Percentiles rank a stretch among this genome's conserved stretches.
These are phyloP conservation scores for Henckelia pumila DNA, from an alignment of 257 asterid genomes.

Conservation along the genomic window DNA sequence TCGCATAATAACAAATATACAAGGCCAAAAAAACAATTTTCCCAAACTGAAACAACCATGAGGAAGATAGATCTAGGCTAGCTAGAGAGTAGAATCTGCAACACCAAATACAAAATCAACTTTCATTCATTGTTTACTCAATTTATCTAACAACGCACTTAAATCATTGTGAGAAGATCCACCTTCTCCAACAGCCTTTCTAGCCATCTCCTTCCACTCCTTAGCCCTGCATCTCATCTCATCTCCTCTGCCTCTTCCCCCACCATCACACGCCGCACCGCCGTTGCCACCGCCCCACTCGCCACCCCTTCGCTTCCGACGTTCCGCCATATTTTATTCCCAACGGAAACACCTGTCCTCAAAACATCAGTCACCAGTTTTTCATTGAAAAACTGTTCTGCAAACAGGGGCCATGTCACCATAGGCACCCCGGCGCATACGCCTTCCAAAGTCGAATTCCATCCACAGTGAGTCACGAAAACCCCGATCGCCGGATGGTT, in stretches of 20 bases:
- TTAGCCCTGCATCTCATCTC: conserved; percentile 20
- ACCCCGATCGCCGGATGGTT: conserved; percentile 28
- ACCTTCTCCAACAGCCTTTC: conserved; percentile 8
- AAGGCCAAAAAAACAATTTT: too few species aligned
- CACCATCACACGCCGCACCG: conserved; percentile 17
- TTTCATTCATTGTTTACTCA: too few species aligned
- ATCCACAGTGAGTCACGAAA: conserved; percentile 38
- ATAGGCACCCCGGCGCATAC: conserved; percentile 29
- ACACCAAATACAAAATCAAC: too few species aligned
- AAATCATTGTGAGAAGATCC: conserved; percentile 32
- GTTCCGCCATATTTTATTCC: conserved; percentile 23
- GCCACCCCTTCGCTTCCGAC: background rate
- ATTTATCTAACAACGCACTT: conserved; percentile 10
- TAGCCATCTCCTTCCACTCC: background rate
- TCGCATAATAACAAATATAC: too few species aligned
- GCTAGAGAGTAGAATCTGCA: too few species aligned
- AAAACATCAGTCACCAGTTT: conserved; percentile 18
- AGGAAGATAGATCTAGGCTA: too few species aligned
- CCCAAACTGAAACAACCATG: too few species aligned
- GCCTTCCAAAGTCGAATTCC: conserved; percentile 35
- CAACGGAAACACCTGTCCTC: conserved; percentile 22
- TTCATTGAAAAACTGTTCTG: conserved; percentile 35
- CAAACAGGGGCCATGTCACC: conserved; percentile 39
- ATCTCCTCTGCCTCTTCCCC: conserved; percentile 16
- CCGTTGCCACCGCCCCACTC: conserved; percentile 14